phyloP scores from a whole-genome alignment of 148 eudicot species.

The Rhododendron ferrugineum region DNA sequence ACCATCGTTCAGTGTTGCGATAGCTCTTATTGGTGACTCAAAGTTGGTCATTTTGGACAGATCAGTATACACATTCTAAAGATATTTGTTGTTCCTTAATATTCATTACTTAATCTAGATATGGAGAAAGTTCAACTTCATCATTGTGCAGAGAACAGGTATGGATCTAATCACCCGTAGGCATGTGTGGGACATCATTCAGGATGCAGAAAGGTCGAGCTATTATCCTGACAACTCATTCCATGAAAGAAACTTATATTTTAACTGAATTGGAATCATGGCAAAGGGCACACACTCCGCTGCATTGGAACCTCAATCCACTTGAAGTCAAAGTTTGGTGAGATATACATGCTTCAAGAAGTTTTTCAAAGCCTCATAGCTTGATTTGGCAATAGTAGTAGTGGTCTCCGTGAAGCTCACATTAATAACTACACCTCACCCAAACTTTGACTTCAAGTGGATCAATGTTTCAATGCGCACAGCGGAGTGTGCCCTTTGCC shows the following conservation, averaged over 20 bases:
- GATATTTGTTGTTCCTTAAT: no score
- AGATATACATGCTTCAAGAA: no score
- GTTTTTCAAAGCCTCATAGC: no score
- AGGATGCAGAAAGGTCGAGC: slow-evolving; percentile 67
- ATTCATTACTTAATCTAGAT: no score
- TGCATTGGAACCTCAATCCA: background rate
- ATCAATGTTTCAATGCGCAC: no score
- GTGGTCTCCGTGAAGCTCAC: no score
- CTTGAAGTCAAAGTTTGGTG: no score
- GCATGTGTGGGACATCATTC: slow-evolving; percentile 89
- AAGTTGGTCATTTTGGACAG: background rate
- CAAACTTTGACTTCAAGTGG: no score
- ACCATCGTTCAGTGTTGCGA: background rate
- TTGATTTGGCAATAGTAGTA: no score
- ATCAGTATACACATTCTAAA: no score
- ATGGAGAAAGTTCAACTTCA: background rate
- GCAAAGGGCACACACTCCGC: slow-evolving; percentile 78
- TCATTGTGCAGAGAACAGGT: slow-evolving; percentile 59
- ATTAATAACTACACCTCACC: no score
- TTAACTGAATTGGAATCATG: slow-evolving; percentile 84
- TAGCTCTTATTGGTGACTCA: background rate
- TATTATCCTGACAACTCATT: slow-evolving; percentile 76
- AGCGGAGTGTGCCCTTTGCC: slow-evolving; percentile 87
- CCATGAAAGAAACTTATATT: slow-evolving; percentile 91
- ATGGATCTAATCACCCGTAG: slow-evolving; percentile 89